Percentiles rank a stretch among this genome's conserved stretches.
Evolutionary conservation across 352 stramenopile species (phyloP).

Genomic region (Peronospora farinosa): DNA sequence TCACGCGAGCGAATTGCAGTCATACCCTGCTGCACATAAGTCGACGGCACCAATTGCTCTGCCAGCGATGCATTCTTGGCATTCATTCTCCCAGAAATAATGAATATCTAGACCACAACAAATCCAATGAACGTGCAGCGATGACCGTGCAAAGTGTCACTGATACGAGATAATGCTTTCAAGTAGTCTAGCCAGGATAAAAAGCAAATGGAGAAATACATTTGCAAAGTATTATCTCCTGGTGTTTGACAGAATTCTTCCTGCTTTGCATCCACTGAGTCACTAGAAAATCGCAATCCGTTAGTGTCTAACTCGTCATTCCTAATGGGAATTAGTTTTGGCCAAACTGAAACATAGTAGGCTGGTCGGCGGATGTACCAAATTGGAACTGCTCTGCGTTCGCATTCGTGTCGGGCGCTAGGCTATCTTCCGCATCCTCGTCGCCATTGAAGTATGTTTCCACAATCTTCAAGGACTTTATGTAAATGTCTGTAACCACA

Average conservation of each 20-base stretch:
- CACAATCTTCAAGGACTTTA: slow-evolving; percentile 95
- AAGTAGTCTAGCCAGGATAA: slow-evolving; percentile 1
- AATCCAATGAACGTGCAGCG: no score
- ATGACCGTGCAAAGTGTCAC: no score
- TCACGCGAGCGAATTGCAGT: no score
- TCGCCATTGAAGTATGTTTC: slow-evolving; percentile 97
- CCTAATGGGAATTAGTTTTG: slow-evolving; percentile 44
- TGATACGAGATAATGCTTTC: no score
- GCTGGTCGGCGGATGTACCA: slow-evolving; percentile 50
- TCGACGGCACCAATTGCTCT: no score
- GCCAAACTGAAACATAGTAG: slow-evolving; percentile 81
- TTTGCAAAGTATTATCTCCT: slow-evolving; percentile 29
- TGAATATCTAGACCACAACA: no score
- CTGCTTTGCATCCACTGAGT: slow-evolving; percentile 15
- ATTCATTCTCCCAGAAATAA: no score
- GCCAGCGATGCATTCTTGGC: no score
- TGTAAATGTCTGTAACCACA: slow-evolving; percentile 68
- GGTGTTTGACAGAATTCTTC: slow-evolving; percentile 20
- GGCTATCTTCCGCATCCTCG: slow-evolving; percentile 91
- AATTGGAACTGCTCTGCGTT: slow-evolving; percentile 80
- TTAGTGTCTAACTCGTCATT: slow-evolving; percentile 23
- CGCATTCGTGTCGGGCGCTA: slow-evolving; percentile 62
- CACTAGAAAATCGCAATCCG: slow-evolving; percentile 14
- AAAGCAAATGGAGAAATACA: slow-evolving; percentile 35
- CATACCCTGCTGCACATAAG: no score